Percentiles rank a stretch among this genome's conserved stretches.
These are phyloP conservation scores for Baorangia bicolor DNA, from an alignment of 768 basidiomycete genomes.

Conservation along the genomic window DNA sequence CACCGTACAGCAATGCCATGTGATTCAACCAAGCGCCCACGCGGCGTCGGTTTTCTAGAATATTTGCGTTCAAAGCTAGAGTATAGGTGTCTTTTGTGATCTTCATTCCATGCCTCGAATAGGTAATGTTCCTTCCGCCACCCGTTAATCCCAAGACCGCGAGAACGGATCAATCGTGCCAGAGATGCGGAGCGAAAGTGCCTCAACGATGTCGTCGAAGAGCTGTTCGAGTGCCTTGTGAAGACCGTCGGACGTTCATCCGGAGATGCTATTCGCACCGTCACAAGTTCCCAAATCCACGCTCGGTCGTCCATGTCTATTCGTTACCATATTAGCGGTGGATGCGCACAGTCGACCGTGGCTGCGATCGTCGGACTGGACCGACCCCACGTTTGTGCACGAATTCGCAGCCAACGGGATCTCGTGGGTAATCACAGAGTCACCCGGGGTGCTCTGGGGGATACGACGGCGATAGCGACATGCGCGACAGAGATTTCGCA, in stretches of 20 bases:
- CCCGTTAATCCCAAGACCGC: neutral
- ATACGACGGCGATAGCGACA: neutral
- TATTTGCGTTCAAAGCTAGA: neutral
- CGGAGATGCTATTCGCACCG: neutral
- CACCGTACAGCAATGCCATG: slow-evolving; percentile 16
- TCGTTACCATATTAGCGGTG: no score
- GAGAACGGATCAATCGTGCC: neutral
- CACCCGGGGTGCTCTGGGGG: no score
- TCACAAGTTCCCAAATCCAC: neutral
- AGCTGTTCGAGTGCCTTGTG: neutral
- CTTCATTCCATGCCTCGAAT: slow-evolving; percentile 1
- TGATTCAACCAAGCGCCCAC: neutral
- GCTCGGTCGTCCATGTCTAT: neutral
- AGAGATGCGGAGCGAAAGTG: neutral
- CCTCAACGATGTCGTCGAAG: neutral
- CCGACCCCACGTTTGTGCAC: neutral
- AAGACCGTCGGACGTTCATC: neutral
- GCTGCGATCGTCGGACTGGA: neutral
- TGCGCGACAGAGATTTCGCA: neutral
- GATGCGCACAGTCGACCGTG: neutral
- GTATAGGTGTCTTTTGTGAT: neutral
- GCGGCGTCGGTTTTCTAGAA: neutral
- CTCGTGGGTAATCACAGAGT: neutral
- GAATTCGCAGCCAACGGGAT: neutral
- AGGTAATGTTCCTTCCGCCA: neutral